Evolutionary conservation across 371 early-diverging fungal species (phyloP).

Genomic region (Lichtheimia hyalospora): DNA sequence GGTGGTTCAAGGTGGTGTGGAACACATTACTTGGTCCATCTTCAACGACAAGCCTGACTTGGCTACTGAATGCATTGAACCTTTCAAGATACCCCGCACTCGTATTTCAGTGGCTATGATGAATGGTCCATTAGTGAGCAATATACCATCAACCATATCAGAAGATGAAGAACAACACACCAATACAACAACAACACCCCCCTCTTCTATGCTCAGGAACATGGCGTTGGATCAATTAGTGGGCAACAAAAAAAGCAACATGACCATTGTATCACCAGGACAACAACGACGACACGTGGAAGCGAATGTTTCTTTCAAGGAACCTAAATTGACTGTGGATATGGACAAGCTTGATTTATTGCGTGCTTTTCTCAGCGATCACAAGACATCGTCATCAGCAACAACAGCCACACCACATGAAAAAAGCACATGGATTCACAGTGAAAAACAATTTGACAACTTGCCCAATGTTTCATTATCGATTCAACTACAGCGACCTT

Average conservation of each 20-base stretch:
- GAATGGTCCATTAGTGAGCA: not conserved
- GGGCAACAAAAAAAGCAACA: not conserved
- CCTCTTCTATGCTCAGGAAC: conserved; percentile 3
- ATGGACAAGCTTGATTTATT: conserved; percentile 2
- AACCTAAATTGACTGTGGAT: conserved; percentile 10
- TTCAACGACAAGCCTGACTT: conserved; percentile 16
- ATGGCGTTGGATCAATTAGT: conserved; percentile 4
- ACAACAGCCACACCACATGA: not conserved
- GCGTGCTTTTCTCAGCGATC: not conserved
- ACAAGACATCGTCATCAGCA: not conserved
- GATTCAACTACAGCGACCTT: conserved; percentile 15
- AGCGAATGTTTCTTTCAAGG: not conserved
- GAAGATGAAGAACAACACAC: conserved; percentile 11
- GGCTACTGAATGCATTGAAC: conserved; percentile 16
- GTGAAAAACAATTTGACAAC: conserved; percentile 1
- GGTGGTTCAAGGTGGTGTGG: conserved; percentile 17
- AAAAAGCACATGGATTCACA: not conserved
- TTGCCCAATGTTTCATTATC: conserved; percentile 16
- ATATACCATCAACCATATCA: conserved; percentile 14
- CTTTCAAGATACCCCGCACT: conserved; percentile 18
- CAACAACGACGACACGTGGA: too few species aligned
- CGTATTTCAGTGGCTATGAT: not conserved
- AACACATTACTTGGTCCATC: conserved; percentile 17
- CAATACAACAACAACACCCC: not conserved
- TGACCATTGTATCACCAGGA: too few species aligned